Base-by-base conservation (phyloP, 176 grass and related monocot species). In the Cymbopogon citratus region DNA sequence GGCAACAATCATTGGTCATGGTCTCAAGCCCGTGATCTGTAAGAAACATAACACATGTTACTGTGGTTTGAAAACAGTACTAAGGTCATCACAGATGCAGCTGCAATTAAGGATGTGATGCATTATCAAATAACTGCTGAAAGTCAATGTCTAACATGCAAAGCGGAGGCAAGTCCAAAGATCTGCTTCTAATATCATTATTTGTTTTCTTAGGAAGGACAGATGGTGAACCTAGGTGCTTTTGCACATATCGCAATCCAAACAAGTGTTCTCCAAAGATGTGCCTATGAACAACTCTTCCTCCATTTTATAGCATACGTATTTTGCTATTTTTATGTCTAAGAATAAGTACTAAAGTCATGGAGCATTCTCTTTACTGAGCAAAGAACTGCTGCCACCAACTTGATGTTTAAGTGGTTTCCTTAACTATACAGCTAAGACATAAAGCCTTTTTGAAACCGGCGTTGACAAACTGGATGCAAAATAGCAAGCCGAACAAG, bases 11-110 rank as follows among this genome's bases (percentile, higher is more conserved):
- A 34, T 73, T 87, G 23, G 68, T 41, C 69, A 79, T 75, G 66
- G 51, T 80, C 48, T 78, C 85, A 40, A 64, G 67, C 2, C 29
- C 29, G 19, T 89, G 73, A 83, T 91, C 94, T 97, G 90, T 23
- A 66, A 56, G 70, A 48, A 71, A 71, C 44, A 75, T 35, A 35
- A 69, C 61, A 68, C 46, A 78, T 66, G 71, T 85, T 71, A 83
- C 31, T 0, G 1, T 0, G 10, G 63, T 78, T 60, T 40, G 73
- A 43, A 73, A 73, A 72, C 12, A 79, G 64, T 73, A 67, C 9
- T 29, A 62, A 23, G 21, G 29, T 21, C 38, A 73, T 79, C 4
- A 44, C 23, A 48, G 15, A n/a, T 73, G 76, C 56, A 85, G 52
- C 12, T 75, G 26, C n/a, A 5, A 31, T 48, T 63, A 84, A 87